Percentiles rank a stretch among this genome's conserved stretches.
phyloP scores from a whole-genome alignment of 106 monocot genomes.

The Hemerocallis citrina region DNA sequence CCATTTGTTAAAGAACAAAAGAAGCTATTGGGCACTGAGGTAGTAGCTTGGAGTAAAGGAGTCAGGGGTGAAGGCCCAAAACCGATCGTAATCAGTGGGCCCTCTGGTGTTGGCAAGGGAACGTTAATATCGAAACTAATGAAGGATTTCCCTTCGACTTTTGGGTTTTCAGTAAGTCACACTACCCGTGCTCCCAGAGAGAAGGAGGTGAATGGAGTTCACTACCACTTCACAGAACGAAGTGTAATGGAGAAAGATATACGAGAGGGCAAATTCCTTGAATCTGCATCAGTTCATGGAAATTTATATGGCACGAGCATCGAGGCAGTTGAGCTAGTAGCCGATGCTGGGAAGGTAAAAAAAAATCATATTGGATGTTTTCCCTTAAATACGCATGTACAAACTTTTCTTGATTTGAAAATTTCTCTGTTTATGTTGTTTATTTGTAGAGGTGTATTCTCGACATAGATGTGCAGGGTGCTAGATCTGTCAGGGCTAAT shows the following conservation, averaged over 20 bases:
- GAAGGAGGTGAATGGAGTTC: slow-evolving; percentile 72
- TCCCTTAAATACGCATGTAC: too few species aligned
- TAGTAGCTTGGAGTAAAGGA: slow-evolving; percentile 92
- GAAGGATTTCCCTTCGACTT: slow-evolving; percentile 76
- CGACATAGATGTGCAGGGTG: too few species aligned
- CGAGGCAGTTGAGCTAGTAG: slow-evolving; percentile 84
- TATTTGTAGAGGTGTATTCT: too few species aligned
- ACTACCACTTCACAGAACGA: slow-evolving; percentile 79
- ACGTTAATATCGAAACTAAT: slow-evolving; percentile 82
- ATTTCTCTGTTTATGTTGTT: too few species aligned
- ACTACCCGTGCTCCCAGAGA: slow-evolving; percentile 91
- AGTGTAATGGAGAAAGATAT: slow-evolving; percentile 84
- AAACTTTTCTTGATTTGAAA: too few species aligned
- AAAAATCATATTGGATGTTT: too few species aligned
- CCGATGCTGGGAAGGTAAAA: slow-evolving; percentile 72
- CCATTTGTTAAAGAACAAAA: slow-evolving; percentile 70
- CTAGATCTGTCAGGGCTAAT: too few species aligned
- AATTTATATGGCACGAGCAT: slow-evolving; percentile 97
- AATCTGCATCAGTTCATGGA: slow-evolving; percentile 82
- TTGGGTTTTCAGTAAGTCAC: slow-evolving; percentile 97
- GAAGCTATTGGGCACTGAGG: slow-evolving; percentile 52
- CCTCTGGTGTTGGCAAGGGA: slow-evolving; percentile 96
- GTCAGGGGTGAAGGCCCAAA: slow-evolving; percentile 33
- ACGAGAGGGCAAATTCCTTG: slow-evolving; percentile 81
- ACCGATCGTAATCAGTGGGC: slow-evolving; percentile 86